These are phyloP conservation scores for Terana coerulea DNA, from an alignment of 768 basidiomycete genomes.

Conservation along the genomic window DNA sequence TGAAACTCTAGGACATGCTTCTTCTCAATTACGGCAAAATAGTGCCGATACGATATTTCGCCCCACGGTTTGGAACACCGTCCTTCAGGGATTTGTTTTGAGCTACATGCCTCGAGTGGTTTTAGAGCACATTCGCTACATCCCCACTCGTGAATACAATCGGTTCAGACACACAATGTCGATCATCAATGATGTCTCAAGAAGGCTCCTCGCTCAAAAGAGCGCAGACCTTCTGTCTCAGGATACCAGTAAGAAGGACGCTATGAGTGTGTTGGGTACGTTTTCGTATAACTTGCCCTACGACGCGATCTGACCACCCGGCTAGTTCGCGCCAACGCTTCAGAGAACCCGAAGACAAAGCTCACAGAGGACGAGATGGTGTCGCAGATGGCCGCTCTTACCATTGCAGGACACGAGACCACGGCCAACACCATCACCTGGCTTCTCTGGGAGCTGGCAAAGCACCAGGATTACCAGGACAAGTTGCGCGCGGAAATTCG, in stretches of 20 bases:
- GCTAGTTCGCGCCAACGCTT: constrained; percentile 51
- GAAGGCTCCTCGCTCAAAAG: constrained; percentile 45
- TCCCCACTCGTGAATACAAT: constrained; percentile 26
- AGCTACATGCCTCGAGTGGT: constrained; percentile 24
- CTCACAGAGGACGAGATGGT: constrained; percentile 31
- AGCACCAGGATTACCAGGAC: constrained; percentile 23
- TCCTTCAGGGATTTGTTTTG: constrained; percentile 29
- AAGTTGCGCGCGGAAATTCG: constrained; percentile 27
- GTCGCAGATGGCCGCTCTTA: constrained; percentile 19
- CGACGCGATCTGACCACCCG: neutral
- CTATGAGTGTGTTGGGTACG: constrained; percentile 54
- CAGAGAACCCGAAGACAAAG: constrained; percentile 38
- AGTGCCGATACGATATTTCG: constrained; percentile 31
- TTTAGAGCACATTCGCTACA: constrained; percentile 23
- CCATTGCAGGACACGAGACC: constrained; percentile 27
- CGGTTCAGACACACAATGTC: constrained; percentile 25
- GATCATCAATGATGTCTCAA: constrained; percentile 35
- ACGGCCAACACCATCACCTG: constrained; percentile 28
- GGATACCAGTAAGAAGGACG: constrained; percentile 49
- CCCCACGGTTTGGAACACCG: constrained; percentile 18
- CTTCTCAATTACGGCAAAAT: no score
- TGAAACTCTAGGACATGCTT: no score
- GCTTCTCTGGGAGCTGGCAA: constrained; percentile 28
- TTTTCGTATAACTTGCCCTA: constrained; percentile 5
- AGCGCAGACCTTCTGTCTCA: constrained; percentile 39